phyloP scores from a whole-genome alignment of 2,329 filamentous ascomycete species.

The Aureobasidium sp. region DNA sequence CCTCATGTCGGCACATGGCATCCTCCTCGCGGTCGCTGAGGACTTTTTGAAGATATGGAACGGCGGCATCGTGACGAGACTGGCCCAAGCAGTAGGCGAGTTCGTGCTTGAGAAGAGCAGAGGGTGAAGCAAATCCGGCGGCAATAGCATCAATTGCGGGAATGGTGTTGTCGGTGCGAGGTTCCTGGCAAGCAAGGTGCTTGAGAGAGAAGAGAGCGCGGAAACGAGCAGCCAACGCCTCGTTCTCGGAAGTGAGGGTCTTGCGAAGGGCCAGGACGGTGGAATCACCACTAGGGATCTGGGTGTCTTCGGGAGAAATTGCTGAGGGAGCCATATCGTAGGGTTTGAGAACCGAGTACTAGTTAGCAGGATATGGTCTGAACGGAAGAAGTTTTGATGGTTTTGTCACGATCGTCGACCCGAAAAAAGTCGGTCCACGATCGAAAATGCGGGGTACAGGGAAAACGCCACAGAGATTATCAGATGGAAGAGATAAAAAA shows the following conservation, averaged over 20 bases:
- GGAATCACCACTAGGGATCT: constrained; percentile 23
- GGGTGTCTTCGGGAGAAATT: constrained; percentile 10
- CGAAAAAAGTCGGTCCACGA: constrained; percentile 13
- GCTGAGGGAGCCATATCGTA: constrained; percentile 21
- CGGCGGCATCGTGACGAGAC: constrained; percentile 68
- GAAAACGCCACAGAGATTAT: constrained; percentile 16
- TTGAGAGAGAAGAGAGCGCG: constrained; percentile 97
- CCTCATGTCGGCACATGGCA: constrained; percentile 92
- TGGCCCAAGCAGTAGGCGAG: constrained; percentile 95
- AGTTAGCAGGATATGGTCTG: not conserved
- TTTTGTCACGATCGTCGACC: not conserved
- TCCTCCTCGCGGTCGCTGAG: constrained; percentile 77
- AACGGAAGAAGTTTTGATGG: constrained; percentile 5
- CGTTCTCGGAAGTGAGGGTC: constrained; percentile 71
- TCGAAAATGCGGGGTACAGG: constrained; percentile 8
- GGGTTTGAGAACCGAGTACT: not conserved
- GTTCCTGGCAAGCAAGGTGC: constrained; percentile 68
- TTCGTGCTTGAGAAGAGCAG: constrained; percentile 90
- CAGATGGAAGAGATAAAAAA: constrained; percentile 7
- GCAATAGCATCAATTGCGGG: constrained; percentile 75
- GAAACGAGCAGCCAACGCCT: constrained; percentile 81
- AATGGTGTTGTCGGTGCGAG: constrained; percentile 50
- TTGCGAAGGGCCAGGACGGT: constrained; percentile 61
- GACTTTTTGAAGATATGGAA: constrained; percentile 64
- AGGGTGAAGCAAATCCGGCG: constrained; percentile 74